Evolutionary conservation across 768 basidiomycete genomes (phyloP).

Genomic region (Serendipita sp.): DNA sequence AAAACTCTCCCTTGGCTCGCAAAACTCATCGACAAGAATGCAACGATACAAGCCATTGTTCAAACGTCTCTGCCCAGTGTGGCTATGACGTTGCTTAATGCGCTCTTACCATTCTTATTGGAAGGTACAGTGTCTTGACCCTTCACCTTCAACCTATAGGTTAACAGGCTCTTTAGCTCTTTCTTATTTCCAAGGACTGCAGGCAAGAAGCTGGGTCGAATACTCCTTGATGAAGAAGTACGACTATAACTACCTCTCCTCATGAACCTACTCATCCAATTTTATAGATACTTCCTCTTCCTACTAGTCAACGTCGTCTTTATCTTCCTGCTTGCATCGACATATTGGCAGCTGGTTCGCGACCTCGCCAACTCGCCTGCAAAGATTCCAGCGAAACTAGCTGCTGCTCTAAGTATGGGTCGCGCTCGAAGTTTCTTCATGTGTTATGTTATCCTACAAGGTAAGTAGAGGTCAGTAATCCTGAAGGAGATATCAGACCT

Average conservation of each 20-base stretch:
- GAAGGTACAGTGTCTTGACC: constrained; percentile 40
- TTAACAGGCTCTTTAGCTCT: constrained; percentile 25
- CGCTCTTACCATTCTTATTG: constrained; percentile 69
- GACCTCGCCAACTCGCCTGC: constrained; percentile 88
- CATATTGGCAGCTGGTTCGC: constrained; percentile 78
- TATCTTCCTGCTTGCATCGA: constrained; percentile 81
- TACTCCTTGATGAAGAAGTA: constrained; percentile 86
- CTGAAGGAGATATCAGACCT: neutral
- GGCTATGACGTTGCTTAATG: constrained; percentile 82
- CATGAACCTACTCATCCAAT: constrained; percentile 6
- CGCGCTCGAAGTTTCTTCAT: constrained; percentile 64
- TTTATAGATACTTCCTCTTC: constrained; percentile 75
- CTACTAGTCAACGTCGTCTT: constrained; percentile 84
- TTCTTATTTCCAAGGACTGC: constrained; percentile 81
- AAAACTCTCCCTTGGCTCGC: constrained; percentile 80
- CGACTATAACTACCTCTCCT: constrained; percentile 13
- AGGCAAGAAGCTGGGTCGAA: constrained; percentile 83
- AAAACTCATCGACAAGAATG: constrained; percentile 63
- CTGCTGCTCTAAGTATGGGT: constrained; percentile 62
- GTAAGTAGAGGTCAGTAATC: constrained; percentile 18
- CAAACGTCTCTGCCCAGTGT: constrained; percentile 89
- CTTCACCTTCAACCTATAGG: neutral
- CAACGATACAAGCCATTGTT: constrained; percentile 66
- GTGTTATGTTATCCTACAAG: constrained; percentile 73
- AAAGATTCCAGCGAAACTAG: constrained; percentile 86